These are phyloP conservation scores for Fonsecaea pedrosoi DNA, from an alignment of 2,329 filamentous ascomycete genomes.

Conservation along the genomic window DNA sequence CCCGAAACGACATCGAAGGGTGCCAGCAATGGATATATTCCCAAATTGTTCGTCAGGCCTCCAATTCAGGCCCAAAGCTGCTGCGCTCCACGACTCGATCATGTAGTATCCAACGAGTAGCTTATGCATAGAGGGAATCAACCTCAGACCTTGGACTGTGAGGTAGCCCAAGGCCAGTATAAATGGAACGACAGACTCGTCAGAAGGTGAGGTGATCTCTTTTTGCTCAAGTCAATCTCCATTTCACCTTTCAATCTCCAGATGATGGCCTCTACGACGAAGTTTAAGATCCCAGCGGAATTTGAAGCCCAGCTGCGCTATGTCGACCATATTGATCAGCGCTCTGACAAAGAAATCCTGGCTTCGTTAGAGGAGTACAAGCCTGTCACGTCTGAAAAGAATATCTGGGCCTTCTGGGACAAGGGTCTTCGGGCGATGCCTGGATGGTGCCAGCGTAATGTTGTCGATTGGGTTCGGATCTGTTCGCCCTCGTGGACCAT, in stretches of 20 bases:
- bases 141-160: neutral
- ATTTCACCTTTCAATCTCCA: neutral
- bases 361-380: conserved; percentile 23
- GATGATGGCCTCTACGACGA: conserved; percentile 14
- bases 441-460: conserved; percentile 60
- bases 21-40: neutral
- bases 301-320: conserved; percentile 25
- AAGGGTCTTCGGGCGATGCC: conserved; percentile 58
- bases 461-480: conserved; percentile 62
- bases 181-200: neutral
- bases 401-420: conserved; percentile 67
- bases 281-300: conserved; percentile 35
- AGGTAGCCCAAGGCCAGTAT: neutral
- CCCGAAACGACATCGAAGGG: neutral
- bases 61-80: neutral
- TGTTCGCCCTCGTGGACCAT: conserved; percentile 59
- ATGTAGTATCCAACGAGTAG: neutral
- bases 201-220: neutral
- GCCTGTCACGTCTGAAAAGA: conserved; percentile 50
- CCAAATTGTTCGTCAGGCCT: neutral
- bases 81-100: neutral
- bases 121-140: neutral
- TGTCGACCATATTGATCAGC: conserved; percentile 22
- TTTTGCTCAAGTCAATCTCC: neutral
- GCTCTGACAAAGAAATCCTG: conserved; percentile 32